phyloP scores from a whole-genome alignment of 202 grass and related monocot species.

The Zizania palustris region DNA sequence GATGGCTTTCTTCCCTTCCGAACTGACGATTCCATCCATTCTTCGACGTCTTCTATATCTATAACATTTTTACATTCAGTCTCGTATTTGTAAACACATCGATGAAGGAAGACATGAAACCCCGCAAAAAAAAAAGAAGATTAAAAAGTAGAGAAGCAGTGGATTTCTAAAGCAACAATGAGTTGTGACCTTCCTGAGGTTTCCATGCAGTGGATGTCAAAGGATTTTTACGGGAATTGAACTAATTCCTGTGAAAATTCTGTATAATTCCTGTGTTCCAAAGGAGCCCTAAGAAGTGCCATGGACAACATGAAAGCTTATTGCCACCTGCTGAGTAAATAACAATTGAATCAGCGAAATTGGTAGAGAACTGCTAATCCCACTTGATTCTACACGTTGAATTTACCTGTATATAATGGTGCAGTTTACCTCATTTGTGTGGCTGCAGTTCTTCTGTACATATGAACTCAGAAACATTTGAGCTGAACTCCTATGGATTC shows the following conservation, averaged over 20 bases:
- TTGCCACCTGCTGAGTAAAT: conserved; percentile 18
- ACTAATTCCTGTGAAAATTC: no score
- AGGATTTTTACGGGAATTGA: no score
- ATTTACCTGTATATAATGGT: conserved; percentile 18
- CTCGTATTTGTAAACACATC: conserved; percentile 35
- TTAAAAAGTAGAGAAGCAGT: neutral
- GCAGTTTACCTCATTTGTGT: conserved; percentile 14
- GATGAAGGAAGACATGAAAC: conserved; percentile 43
- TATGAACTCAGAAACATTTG: conserved; percentile 14
- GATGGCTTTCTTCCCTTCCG: conserved; percentile 73
- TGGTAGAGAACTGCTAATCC: neutral
- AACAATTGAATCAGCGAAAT: neutral
- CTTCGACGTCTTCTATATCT: conserved; percentile 36
- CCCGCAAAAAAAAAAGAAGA: neutral
- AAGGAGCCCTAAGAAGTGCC: conserved; percentile 14
- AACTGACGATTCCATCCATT: conserved; percentile 44
- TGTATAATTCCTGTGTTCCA: no score
- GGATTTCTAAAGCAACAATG: conserved; percentile 17
- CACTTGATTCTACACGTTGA: neutral
- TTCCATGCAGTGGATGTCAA: no score
- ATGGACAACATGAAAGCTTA: conserved; percentile 18
- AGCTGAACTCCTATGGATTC: conserved; percentile 5
- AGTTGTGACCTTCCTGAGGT: conserved; percentile 40
- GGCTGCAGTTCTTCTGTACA: conserved; percentile 32
- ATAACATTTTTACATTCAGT: conserved; percentile 7